These are phyloP conservation scores for Dissophora ornata DNA, from an alignment of 192 early-diverging fungal genomes.

Conservation along the genomic window DNA sequence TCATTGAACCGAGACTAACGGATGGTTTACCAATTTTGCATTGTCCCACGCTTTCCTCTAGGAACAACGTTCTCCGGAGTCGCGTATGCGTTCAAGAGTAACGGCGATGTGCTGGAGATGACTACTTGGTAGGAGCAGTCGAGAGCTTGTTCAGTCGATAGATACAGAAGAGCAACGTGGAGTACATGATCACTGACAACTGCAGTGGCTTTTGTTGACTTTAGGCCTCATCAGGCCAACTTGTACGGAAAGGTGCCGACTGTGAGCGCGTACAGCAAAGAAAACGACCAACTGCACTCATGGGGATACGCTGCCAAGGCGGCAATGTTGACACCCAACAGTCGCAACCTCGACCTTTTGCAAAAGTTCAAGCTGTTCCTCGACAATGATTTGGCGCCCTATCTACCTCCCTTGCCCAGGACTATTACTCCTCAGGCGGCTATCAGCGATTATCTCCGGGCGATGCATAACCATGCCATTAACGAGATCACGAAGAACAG, in stretches of 20 bases:
- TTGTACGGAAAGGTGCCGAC: slow-evolving; percentile 62
- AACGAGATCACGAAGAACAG: slow-evolving; percentile 55
- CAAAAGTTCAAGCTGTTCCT: slow-evolving; percentile 59
- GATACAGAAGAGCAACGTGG: background rate
- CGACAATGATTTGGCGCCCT: slow-evolving; percentile 51
- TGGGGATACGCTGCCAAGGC: slow-evolving; percentile 61
- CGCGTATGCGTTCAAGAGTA: slow-evolving; percentile 59
- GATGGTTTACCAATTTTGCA: background rate
- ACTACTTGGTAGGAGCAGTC: slow-evolving; percentile 56
- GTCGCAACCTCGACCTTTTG: slow-evolving; percentile 51
- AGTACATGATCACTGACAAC: background rate
- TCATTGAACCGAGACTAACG: too few species aligned
- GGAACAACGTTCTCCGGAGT: slow-evolving; percentile 60
- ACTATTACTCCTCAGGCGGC: slow-evolving; percentile 49
- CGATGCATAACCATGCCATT: slow-evolving; percentile 54
- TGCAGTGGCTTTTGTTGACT: background rate
- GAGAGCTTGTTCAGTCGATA: background rate
- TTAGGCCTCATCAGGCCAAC: slow-evolving; percentile 53
- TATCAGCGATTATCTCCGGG: slow-evolving; percentile 49
- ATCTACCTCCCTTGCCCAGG: slow-evolving; percentile 48
- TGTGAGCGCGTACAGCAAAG: slow-evolving; percentile 50
- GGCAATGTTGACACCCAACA: slow-evolving; percentile 43
- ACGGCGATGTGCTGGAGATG: slow-evolving; percentile 60
- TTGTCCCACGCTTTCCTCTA: background rate
- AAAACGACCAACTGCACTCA: slow-evolving; percentile 46